Percentiles rank a stretch among this genome's conserved stretches.
These are phyloP conservation scores for Porpolomopsis calyptriformis DNA, from an alignment of 768 basidiomycete species.

Conservation along the genomic window DNA sequence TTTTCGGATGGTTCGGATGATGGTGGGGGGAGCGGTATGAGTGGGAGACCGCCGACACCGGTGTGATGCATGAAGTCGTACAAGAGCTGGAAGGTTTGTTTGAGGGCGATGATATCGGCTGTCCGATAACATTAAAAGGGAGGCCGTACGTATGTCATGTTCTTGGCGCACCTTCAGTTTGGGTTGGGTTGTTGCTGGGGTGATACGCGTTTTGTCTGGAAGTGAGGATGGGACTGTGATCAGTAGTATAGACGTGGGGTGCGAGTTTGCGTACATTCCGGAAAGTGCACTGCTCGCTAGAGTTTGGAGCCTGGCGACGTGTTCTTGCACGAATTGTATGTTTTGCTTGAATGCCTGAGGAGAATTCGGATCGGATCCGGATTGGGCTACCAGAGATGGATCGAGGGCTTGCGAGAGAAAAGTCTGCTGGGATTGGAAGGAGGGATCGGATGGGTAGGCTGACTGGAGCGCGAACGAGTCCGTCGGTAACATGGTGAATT, in stretches of 20 bases:
- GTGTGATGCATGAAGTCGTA: constrained; percentile 41
- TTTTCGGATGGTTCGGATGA: constrained; percentile 12
- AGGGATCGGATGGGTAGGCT: no score
- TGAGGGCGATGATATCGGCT: constrained; percentile 40
- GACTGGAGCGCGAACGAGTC: no score
- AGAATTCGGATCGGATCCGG: constrained; percentile 43
- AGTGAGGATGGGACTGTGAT: neutral
- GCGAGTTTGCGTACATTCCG: constrained; percentile 43
- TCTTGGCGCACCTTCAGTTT: constrained; percentile 44
- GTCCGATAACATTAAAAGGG: neutral
- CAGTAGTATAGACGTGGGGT: neutral
- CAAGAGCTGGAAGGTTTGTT: constrained; percentile 36
- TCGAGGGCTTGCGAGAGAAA: no score
- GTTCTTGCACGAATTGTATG: constrained; percentile 35
- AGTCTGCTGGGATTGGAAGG: no score
- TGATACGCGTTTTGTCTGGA: constrained; percentile 60
- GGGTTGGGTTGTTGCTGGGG: constrained; percentile 38
- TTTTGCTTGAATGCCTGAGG: constrained; percentile 52
- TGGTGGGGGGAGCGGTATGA: no score
- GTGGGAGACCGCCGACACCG: constrained; percentile 55
- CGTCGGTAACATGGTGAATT: no score
- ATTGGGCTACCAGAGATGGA: no score
- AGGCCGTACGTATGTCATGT: neutral
- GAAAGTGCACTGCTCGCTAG: constrained; percentile 38
- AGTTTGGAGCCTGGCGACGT: constrained; percentile 38